These are phyloP conservation scores for Solanum hybrid DNA, from an alignment of 305 asterid genomes.

Conservation along the genomic window DNA sequence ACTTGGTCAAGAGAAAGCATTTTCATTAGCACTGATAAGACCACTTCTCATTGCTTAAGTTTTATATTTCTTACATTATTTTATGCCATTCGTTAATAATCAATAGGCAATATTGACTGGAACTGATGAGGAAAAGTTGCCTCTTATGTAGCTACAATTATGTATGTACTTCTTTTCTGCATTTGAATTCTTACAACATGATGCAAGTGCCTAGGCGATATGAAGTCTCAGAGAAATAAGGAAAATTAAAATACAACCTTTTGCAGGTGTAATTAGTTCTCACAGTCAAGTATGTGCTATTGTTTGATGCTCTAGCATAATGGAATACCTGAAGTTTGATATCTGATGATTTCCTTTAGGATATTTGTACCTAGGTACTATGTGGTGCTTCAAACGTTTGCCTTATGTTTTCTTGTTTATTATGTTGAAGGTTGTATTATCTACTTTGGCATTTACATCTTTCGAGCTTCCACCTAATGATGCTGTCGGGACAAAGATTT, in stretches of 20 bases:
- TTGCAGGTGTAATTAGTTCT: background rate
- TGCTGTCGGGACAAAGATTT: constrained; percentile 79
- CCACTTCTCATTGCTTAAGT: background rate
- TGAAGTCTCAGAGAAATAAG: background rate
- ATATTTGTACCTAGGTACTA: background rate
- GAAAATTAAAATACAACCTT: background rate
- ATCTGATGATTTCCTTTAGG: background rate
- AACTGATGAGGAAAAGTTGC: background rate
- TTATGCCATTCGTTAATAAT: background rate
- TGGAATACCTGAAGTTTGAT: background rate
- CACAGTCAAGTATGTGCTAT: background rate
- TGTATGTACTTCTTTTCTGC: background rate
- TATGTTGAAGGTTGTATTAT: constrained; percentile 70
- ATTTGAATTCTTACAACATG: background rate
- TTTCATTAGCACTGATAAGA: background rate
- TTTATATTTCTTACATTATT: background rate
- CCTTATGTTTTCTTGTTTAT: constrained; percentile 5
- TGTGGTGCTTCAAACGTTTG: background rate
- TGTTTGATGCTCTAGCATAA: background rate
- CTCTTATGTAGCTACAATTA: background rate
- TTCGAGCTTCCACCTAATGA: constrained; percentile 97
- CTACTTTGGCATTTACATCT: constrained; percentile 91
- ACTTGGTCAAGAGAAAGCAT: background rate
- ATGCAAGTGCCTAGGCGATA: background rate
- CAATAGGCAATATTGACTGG: background rate